These are phyloP conservation scores for Lachancea cidri DNA, from an alignment of 805 yeast genomes.

Conservation along the genomic window DNA sequence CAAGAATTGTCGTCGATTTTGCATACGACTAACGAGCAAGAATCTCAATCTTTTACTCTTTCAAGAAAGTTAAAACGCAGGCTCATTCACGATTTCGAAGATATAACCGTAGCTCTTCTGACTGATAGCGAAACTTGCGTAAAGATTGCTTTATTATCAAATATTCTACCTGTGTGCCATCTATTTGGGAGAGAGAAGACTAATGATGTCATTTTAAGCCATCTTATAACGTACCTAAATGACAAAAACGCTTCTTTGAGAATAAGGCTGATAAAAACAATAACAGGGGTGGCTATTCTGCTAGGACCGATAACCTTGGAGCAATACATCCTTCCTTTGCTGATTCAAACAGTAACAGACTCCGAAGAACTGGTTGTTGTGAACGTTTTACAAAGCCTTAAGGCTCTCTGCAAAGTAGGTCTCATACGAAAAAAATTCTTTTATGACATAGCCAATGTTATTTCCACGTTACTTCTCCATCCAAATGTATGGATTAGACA, in stretches of 20 bases:
- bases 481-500: slow-evolving; percentile 87
- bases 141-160: slow-evolving; percentile 59
- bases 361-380: slow-evolving; percentile 78
- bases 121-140: slow-evolving; percentile 68
- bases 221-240: slow-evolving; percentile 84
- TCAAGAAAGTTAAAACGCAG: slow-evolving; percentile 20
- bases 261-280: slow-evolving; percentile 63
- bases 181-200: slow-evolving; percentile 85
- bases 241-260: slow-evolving; percentile 67
- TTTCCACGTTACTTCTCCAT: slow-evolving; percentile 62
- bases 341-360: slow-evolving; percentile 79
- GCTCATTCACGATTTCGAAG: slow-evolving; percentile 47
- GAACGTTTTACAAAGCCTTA: slow-evolving; percentile 56
- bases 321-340: slow-evolving; percentile 79
- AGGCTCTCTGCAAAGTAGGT: slow-evolving; percentile 53
- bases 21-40: slow-evolving; percentile 21
- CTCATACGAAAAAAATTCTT: slow-evolving; percentile 45
- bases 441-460: slow-evolving; percentile 50
- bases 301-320: slow-evolving; percentile 80
- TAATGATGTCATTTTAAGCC: slow-evolving; percentile 83
- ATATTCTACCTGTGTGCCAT: slow-evolving; percentile 72
- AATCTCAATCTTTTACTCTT: slow-evolving; percentile 18
- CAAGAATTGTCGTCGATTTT: slow-evolving; percentile 49
- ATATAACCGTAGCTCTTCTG: slow-evolving; percentile 55
- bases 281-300: slow-evolving; percentile 69